Percentiles rank a stretch among this genome's conserved stretches.
Evolutionary conservation across 164 flowering plant genomes (phyloP).

Genomic region (Litsea cubeba): DNA sequence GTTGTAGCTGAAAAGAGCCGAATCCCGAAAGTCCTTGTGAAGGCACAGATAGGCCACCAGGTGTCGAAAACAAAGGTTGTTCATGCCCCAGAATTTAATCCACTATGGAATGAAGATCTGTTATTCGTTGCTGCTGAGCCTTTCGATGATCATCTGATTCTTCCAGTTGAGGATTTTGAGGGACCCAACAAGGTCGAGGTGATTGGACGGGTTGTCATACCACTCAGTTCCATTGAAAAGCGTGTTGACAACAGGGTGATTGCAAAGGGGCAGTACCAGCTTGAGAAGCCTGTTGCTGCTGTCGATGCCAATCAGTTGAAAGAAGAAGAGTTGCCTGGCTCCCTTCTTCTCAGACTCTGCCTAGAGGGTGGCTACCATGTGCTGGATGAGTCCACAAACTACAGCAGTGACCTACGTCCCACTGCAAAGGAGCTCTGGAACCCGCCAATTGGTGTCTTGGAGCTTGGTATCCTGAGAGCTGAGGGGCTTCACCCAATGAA

Average conservation of each 20-base stretch:
- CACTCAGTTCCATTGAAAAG: conserved; percentile 53
- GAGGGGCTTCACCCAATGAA: too few species aligned
- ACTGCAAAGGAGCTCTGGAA: too few species aligned
- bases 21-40: conserved; percentile 70
- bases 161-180: conserved; percentile 76
- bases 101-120: conserved; percentile 86
- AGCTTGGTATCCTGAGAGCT: too few species aligned
- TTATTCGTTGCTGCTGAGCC: conserved; percentile 91
- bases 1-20: conserved; percentile 60
- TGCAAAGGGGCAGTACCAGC: conserved; percentile 68
- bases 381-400: too few species aligned
- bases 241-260: conserved; percentile 81
- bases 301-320: conserved; percentile 74
- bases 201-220: conserved; percentile 65
- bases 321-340: conserved; percentile 59
- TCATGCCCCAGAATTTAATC: conserved; percentile 52
- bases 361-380: too few species aligned
- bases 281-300: conserved; percentile 60
- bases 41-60: conserved; percentile 76
- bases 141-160: conserved; percentile 74
- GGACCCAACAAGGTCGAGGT: conserved; percentile 85
- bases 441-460: too few species aligned
- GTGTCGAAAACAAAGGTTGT: conserved; percentile 60
- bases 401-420: too few species aligned
- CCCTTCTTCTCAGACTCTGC: too few species aligned